Conservation (phyloP, 2,329 filamentous ascomycete genomes). For the Aspergillus nomiae region DNA sequence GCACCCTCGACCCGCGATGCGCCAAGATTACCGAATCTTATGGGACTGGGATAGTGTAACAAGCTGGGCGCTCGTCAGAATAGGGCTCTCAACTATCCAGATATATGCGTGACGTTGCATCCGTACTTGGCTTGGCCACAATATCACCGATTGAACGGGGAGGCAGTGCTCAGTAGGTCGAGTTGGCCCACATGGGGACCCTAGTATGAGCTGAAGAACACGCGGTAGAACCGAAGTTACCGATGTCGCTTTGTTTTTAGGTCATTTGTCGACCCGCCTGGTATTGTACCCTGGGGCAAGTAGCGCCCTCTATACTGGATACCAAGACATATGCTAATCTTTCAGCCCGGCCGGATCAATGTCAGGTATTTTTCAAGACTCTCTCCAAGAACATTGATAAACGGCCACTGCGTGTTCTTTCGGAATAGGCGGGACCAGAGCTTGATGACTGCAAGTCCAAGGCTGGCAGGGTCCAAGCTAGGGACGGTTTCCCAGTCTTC, state of each 20-base stretch:
- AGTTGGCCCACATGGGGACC: background rate
- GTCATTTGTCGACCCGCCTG: background rate
- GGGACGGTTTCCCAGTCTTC: conserved; percentile 27
- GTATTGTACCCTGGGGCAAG: background rate
- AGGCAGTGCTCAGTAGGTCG: background rate
- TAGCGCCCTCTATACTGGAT: background rate
- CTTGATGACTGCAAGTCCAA: conserved; percentile 32
- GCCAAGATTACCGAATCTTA: background rate
- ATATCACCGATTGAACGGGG: background rate
- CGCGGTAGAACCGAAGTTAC: background rate
- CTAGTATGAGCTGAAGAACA: background rate
- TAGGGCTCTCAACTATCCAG: background rate
- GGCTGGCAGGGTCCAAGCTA: conserved; percentile 26
- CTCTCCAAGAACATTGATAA: conserved; percentile 35
- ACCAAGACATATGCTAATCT: background rate
- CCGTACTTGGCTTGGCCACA: background rate
- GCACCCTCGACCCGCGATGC: background rate
- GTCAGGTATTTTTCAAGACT: conserved; percentile 33
- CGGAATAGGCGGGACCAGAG: conserved; percentile 35
- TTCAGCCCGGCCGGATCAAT: conserved; percentile 23
- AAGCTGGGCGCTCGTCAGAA: background rate
- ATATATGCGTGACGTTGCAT: background rate
- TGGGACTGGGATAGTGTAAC: background rate
- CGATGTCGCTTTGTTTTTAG: background rate
- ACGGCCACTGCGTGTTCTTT: conserved; percentile 36